Base-by-base conservation (phyloP, 345 rosid species). In the Lumnitzera racemosa region DNA sequence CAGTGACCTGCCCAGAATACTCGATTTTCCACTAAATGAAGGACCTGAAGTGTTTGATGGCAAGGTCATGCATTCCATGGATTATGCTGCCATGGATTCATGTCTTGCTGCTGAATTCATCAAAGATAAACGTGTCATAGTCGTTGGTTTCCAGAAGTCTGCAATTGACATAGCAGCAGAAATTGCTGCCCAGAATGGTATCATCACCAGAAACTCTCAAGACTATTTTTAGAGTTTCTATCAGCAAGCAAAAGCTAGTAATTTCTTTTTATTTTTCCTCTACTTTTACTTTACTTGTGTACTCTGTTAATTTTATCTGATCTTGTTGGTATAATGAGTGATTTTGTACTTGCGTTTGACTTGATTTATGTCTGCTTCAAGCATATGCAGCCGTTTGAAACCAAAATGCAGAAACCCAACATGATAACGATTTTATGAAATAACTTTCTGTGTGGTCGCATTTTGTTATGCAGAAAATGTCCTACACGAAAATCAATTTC, bases 101-200 rank as follows among this genome's bases (percentile, higher is more conserved):
- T 61, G 61, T 25, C 13, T 12, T 0, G 70, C 75, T 5, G 74
- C 74, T 1, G 60, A 69, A 15, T 27, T 72, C 29, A n/a, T 67
- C 46, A 51, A 49, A 47, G 61, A 55, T 23, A 78, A 69, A 58
- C 53, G 70, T 11, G 75, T 78, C 15, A 51, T 64, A 0, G 68
- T 72, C 2, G 58, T 78, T 16, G 82, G 79, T 46, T 74, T 65
- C 36, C 77, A 72, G 63, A 74, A 78, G 61, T 78, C 79, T 4
- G 77, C 77, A 1, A 10, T 72, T 1, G 79, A 74, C 62, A 27
- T 78, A 15, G 79, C 79, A 13, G 61, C 63, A 55, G 77, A 74
- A 47, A 46, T 66, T 25, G 49, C 82, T 8, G 16, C 12, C 8
- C 46, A 46, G 54, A 78, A 74, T 25, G 77, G 75, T 72, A 55